Evolutionary conservation across 495 filamentous ascomycete genomes (phyloP).

Genomic region (Sabuloglossum arenarium): DNA sequence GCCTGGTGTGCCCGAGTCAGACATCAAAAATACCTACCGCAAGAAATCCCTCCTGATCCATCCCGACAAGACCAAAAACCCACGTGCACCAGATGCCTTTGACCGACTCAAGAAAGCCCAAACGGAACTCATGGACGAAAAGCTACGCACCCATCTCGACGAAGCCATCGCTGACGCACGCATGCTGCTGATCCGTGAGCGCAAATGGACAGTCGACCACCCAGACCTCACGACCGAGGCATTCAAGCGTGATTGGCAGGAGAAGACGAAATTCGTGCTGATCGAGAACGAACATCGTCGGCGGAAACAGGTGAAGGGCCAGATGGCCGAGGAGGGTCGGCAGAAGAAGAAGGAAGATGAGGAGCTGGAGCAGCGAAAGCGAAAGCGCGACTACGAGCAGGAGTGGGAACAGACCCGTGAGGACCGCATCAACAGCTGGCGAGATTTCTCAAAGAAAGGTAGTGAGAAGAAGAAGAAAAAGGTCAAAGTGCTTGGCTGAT

Average conservation of each 20-base stretch:
- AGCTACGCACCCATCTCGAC: slow-evolving; percentile 66
- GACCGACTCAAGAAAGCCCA: slow-evolving; percentile 93
- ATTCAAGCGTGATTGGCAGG: slow-evolving; percentile 67
- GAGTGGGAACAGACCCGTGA: slow-evolving; percentile 90
- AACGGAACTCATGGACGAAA: slow-evolving; percentile 79
- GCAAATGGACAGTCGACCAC: slow-evolving; percentile 77
- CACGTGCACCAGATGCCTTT: slow-evolving; percentile 81
- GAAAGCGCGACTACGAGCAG: slow-evolving; percentile 80
- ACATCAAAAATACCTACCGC: slow-evolving; percentile 87
- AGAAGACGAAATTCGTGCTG: slow-evolving; percentile 81
- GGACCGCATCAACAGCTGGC: slow-evolving; percentile 82
- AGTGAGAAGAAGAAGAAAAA: slow-evolving; percentile 76
- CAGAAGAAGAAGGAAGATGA: slow-evolving; percentile 75
- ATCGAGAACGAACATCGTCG: slow-evolving; percentile 80
- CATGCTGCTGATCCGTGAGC: slow-evolving; percentile 79
- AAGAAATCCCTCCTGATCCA: slow-evolving; percentile 96
- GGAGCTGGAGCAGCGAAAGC: slow-evolving; percentile 67
- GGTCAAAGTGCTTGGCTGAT: slow-evolving; percentile 56
- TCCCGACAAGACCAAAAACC: slow-evolving; percentile 92
- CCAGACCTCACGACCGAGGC: slow-evolving; percentile 63
- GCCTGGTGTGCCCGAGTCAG: slow-evolving; percentile 83
- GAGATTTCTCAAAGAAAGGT: slow-evolving; percentile 75
- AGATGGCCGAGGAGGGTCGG: slow-evolving; percentile 90
- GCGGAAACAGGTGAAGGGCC: slow-evolving; percentile 71
- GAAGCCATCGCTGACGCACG: slow-evolving; percentile 92